These are phyloP conservation scores for Ascochyta clinopodiicola DNA, from an alignment of 2,329 filamentous ascomycete species.

Conservation along the genomic window DNA sequence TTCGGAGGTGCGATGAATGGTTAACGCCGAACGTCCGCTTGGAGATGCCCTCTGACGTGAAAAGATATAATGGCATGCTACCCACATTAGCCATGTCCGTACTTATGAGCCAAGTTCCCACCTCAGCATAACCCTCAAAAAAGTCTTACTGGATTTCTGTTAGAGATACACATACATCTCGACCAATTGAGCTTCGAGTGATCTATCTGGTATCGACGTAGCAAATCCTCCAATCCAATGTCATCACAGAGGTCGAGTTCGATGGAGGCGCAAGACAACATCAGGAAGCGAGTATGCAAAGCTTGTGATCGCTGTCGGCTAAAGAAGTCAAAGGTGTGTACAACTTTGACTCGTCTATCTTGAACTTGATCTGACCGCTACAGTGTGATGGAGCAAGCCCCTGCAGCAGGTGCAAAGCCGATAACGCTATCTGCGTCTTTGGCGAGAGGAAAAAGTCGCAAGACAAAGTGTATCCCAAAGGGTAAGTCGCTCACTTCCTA, in stretches of 20 bases:
- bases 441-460: slow-evolving; percentile 70
- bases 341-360: background rate
- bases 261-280: slow-evolving; percentile 54
- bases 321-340: slow-evolving; percentile 69
- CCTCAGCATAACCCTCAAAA: slow-evolving; percentile 15
- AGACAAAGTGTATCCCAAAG: slow-evolving; percentile 73
- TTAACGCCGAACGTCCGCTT: slow-evolving; percentile 45
- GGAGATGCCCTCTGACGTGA: slow-evolving; percentile 46
- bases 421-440: slow-evolving; percentile 70
- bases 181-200: slow-evolving; percentile 6
- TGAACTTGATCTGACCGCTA: slow-evolving; percentile 15
- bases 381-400: slow-evolving; percentile 68
- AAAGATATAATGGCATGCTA: slow-evolving; percentile 49
- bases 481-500: slow-evolving; percentile 49
- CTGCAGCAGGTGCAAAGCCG: slow-evolving; percentile 67
- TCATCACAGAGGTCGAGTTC: slow-evolving; percentile 46
- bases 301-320: slow-evolving; percentile 70
- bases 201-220: background rate
- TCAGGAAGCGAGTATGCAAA: slow-evolving; percentile 69
- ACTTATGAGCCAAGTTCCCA: slow-evolving; percentile 39
- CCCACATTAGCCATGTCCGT: slow-evolving; percentile 38
- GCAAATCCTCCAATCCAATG: slow-evolving; percentile 25
- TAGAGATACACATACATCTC: slow-evolving; percentile 13
- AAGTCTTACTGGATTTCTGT: slow-evolving; percentile 13
- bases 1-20: slow-evolving; percentile 5